Evolutionary conservation across 73 alveolate species (phyloP).

Genomic region (Paramecium bursaria): DNA sequence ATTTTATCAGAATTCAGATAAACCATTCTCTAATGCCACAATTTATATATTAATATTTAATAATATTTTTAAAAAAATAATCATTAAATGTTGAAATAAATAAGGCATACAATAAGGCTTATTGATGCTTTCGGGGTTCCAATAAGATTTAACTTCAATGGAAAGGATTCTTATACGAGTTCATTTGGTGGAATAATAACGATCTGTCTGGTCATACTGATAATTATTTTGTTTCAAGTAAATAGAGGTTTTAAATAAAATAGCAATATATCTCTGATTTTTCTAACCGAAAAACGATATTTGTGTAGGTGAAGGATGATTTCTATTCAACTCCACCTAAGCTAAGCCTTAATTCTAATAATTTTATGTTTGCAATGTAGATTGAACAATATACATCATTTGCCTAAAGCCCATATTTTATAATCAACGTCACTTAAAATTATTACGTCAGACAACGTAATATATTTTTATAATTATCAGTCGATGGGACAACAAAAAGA

Average conservation of each 20-base stretch:
- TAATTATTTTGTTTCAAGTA: not conserved
- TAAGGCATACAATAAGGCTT: too few relatives aligned
- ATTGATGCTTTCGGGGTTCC: not conserved
- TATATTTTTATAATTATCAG: not conserved
- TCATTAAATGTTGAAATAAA: too few relatives aligned
- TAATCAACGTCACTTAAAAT: not conserved
- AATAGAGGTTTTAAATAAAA: not conserved
- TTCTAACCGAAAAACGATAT: not conserved
- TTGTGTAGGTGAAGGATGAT: not conserved
- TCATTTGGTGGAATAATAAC: not conserved
- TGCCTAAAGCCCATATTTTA: not conserved
- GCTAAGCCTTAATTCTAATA: not conserved
- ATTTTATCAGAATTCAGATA: too few relatives aligned
- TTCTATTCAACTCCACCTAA: not conserved
- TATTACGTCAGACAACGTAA: not conserved
- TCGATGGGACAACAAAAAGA: not conserved
- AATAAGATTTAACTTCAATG: not conserved
- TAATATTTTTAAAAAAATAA: too few relatives aligned
- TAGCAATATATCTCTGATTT: not conserved
- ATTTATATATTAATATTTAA: too few relatives aligned
- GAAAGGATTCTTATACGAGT: not conserved
- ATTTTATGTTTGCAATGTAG: not conserved
- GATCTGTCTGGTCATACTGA: not conserved
- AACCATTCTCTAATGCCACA: too few relatives aligned
- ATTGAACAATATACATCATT: not conserved